Conservation (phyloP, 2,329 filamentous ascomycete species). For the Neonectria faginata region DNA sequence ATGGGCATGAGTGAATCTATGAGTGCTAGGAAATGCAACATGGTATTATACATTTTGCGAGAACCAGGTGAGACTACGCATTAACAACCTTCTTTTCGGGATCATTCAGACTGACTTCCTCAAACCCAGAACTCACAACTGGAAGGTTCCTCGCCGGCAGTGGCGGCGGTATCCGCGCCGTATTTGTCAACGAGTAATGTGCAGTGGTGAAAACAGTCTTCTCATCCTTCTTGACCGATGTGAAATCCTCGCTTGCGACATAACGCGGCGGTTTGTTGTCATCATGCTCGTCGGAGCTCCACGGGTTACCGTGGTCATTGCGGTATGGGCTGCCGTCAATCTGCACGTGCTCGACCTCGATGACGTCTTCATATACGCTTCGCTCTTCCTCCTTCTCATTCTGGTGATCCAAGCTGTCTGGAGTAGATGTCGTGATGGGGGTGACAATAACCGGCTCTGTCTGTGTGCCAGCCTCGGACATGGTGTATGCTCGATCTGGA, state of each 20-base stretch:
- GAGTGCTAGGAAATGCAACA: too few species aligned
- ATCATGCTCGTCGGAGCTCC: constrained; percentile 15
- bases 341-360: constrained; percentile 5
- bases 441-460: constrained; percentile 40
- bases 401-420: background rate
- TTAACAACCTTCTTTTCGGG: background rate
- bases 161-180: constrained; percentile 17
- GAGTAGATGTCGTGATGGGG: constrained; percentile 15
- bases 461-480: constrained; percentile 45
- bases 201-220: constrained; percentile 8
- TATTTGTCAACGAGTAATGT: too few species aligned
- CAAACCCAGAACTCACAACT: constrained; percentile 1
- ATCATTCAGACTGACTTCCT: constrained; percentile 13
- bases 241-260: constrained; percentile 7
- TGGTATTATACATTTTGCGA: too few species aligned
- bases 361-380: constrained; percentile 34
- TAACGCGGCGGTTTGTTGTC: background rate
- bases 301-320: constrained; percentile 3
- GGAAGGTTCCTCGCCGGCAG: constrained; percentile 26
- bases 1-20: too few species aligned
- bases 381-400: constrained; percentile 4
- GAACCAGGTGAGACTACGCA: background rate
- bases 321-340: constrained; percentile 11
- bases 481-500: constrained; percentile 33
- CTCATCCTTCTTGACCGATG: constrained; percentile 9